Base-by-base conservation (phyloP, 805 yeast genomes). In the Priceomyces medius region DNA sequence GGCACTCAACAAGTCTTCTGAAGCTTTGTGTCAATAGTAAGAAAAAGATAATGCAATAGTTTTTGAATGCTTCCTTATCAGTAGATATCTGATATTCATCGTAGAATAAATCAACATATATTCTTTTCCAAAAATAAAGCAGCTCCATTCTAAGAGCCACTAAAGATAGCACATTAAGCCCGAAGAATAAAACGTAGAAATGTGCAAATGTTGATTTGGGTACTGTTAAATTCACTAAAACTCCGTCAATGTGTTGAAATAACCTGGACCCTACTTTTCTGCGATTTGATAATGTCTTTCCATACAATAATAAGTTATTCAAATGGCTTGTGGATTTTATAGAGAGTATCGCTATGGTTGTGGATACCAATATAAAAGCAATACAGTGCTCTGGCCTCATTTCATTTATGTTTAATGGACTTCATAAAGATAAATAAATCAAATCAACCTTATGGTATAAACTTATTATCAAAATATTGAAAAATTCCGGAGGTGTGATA, bases 141-240 rank as follows among this genome's bases (percentile, higher is more conserved):
- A n/a, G 2, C 4, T 20, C 12, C 27, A 6, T 4, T 4, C 20
- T n/a, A 13, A 31, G 12, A 31, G 16, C 12, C 34, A 17, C 12
- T 31, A 7, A 9, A 53, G 1, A 3, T 71, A 58, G 24, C 71
- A 47, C 20, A 21, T 21, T 35, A 5, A 35, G 20, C 0, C 57
- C 20, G 1, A 69, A 50, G 13, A 80, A 72, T 13, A 77, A 37
- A 3, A 76, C 43, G 56, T 85, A 85, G 50, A 80, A 85, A 51
- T 85, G 88, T 2, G 64, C 52, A 52, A 85, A 85, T 72, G 73
- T 79, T 9, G 71, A 47, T 53, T 83, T 85, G 0, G 88, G 86
- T 0, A 83, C 83, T 9, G 79, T 77, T 10, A 68, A 41, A 7
- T 55, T 53, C 7, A 58, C 45, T 1, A 66, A 29, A 3, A 24